Evolutionary conservation across 163 green algal species (phyloP).

Genomic region (Trebouxia gelatinosa): DNA sequence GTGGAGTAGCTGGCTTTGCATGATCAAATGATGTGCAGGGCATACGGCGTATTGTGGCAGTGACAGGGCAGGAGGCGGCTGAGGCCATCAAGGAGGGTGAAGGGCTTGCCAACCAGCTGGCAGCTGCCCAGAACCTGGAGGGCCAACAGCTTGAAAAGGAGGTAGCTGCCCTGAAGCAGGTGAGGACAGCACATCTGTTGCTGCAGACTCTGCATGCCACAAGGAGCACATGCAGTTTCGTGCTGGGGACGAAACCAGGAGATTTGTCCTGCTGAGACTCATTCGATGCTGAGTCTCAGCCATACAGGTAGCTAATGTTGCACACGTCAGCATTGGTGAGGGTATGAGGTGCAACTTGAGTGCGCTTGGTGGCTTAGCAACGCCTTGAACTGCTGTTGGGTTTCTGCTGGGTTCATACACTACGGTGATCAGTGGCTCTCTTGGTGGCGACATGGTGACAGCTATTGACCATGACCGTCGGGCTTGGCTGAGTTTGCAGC

Average conservation of each 20-base stretch:
- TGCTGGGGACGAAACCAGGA: neutral
- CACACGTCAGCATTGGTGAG: too few relatives aligned
- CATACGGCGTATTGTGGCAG: constrained; percentile 80
- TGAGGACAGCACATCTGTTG: neutral
- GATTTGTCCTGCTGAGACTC: too few relatives aligned
- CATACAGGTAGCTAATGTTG: too few relatives aligned
- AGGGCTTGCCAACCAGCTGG: constrained; percentile 54
- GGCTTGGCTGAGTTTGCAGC: too few relatives aligned
- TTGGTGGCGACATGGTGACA: too few relatives aligned
- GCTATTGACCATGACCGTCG: too few relatives aligned
- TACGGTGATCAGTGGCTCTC: too few relatives aligned
- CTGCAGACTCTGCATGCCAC: neutral
- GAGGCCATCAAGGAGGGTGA: constrained; percentile 71
- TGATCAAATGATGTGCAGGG: constrained; percentile 32
- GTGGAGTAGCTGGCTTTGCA: neutral
- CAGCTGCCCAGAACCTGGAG: constrained; percentile 44
- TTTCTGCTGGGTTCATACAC: too few relatives aligned
- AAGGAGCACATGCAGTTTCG: neutral
- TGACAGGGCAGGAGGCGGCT: constrained; percentile 77
- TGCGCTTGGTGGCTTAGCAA: too few relatives aligned
- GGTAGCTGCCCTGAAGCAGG: constrained; percentile 58
- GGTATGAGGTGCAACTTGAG: too few relatives aligned
- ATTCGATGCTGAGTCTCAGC: too few relatives aligned
- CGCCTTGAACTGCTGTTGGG: too few relatives aligned
- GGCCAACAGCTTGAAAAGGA: constrained; percentile 57